Base-by-base conservation (phyloP, 176 grass and related monocot genomes). In the Oryza coarctata region DNA sequence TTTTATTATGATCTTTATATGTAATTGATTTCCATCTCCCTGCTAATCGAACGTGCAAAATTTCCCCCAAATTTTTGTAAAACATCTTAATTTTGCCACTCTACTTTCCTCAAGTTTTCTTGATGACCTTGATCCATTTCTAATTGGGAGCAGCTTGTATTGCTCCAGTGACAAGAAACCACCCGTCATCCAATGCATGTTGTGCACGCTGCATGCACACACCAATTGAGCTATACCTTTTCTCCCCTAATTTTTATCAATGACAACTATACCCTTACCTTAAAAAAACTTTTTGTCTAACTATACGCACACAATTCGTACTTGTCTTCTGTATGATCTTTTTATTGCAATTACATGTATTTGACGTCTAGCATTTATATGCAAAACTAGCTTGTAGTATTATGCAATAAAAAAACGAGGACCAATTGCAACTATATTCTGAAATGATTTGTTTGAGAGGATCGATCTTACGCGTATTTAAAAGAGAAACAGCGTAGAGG, bases 111-210 rank as follows among this genome's bases (percentile, higher is more conserved):
- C 9, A 60, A 11, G 1, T 5, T 9, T 71, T 67, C n/a, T 60
- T 12, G 20, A 27, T 84, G 55, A 60, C 11, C 50, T 60, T 60
- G 6, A 57, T 47, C 25, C 18, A 18, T 66, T 22, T 26, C 30
- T 50, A 36, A 1, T 57, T 32, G 76, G 25, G 60, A 74, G 40
- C 25, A 12, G 2, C 69, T 9, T 30, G 18, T 18, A 5, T 86
- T 68, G 18, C 82, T 85, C 81, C 71, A 14, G 41, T 50, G 57
- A 50, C 35, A 72, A 85, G 82, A 71, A 81, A 81, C 77, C 25
- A 22, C n/a, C 13, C 17, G 81, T 31, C 4, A 14, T 13, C 40
- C 38, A 89, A 85, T 81, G 65, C 22, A 71, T 20, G 39, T 70
- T 63, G 38, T 39, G 38, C 38, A 9, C n/a, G 62, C 75, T 45